These are phyloP conservation scores for Chalara sp. DNA, from an alignment of 2,329 filamentous ascomycete species.

Conservation along the genomic window DNA sequence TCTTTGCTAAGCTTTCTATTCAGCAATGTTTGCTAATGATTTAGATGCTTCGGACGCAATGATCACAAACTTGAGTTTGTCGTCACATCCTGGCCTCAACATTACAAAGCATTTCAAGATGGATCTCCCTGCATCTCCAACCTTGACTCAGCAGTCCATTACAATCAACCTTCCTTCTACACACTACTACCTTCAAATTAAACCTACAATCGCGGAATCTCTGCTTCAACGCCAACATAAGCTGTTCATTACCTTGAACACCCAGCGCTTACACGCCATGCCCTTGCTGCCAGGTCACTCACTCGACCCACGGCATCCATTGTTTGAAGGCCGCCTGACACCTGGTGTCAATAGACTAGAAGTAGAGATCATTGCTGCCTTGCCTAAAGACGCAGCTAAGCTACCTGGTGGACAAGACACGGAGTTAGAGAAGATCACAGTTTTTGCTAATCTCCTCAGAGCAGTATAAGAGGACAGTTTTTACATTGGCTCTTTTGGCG, in stretches of 20 bases:
- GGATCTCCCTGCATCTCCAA: conserved; percentile 57
- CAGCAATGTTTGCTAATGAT: conserved; percentile 16
- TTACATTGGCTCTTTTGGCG: not conserved
- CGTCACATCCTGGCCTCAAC: conserved; percentile 61
- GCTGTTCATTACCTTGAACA: conserved; percentile 67
- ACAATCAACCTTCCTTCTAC: conserved; percentile 56
- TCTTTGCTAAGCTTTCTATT: conserved; percentile 1
- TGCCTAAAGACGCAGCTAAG: conserved; percentile 50
- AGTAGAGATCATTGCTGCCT: conserved; percentile 68
- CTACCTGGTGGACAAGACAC: conserved; percentile 52
- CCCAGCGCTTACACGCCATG: conserved; percentile 43
- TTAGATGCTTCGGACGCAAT: conserved; percentile 55
- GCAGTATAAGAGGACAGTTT: not conserved
- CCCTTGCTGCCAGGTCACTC: conserved; percentile 47
- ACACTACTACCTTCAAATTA: conserved; percentile 66
- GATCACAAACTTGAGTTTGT: conserved; percentile 58
- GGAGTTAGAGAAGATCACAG: conserved; percentile 72
- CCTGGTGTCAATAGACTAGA: conserved; percentile 73
- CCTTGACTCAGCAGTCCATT: conserved; percentile 59
- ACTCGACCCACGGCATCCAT: conserved; percentile 49
- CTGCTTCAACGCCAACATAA: conserved; percentile 67
- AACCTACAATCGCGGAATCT: conserved; percentile 55
- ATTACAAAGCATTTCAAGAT: conserved; percentile 55
- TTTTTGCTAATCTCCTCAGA: conserved; percentile 65
- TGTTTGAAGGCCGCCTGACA: conserved; percentile 68